These are phyloP conservation scores for Nakazawaea siamensis DNA, from an alignment of 805 yeast species.

Conservation along the genomic window DNA sequence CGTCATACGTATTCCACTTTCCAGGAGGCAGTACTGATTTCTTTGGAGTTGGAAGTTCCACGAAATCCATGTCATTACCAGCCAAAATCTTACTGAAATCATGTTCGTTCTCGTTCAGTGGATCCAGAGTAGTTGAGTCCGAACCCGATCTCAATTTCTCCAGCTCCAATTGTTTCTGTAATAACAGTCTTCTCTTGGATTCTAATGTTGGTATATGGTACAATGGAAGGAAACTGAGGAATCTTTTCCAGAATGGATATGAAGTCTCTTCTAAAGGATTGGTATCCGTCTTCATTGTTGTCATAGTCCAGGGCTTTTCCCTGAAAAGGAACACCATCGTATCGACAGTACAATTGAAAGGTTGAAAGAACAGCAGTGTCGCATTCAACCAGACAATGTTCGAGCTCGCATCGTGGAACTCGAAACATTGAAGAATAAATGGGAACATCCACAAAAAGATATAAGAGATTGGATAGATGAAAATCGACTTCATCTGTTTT, in stretches of 20 bases:
- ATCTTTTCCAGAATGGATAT: conserved; percentile 31
- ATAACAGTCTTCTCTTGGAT: not conserved
- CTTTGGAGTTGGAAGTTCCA: conserved; percentile 13
- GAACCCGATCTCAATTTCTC: conserved; percentile 2
- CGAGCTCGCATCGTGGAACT: conserved; percentile 44
- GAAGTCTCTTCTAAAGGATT: conserved; percentile 16
- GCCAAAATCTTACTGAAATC: conserved; percentile 30
- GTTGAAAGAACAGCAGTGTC: conserved; percentile 70
- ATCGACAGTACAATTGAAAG: conserved; percentile 74
- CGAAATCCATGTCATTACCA: conserved; percentile 14
- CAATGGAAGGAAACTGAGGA: conserved; percentile 33
- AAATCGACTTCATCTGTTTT: conserved; percentile 71
- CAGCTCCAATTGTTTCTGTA: conserved; percentile 1
- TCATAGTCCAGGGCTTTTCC: conserved; percentile 67
- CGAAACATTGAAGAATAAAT: conserved; percentile 45
- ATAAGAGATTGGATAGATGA: conserved; percentile 80
- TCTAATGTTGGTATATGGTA: conserved; percentile 29
- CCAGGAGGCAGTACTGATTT: not conserved
- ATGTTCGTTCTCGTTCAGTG: conserved; percentile 15
- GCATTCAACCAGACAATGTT: conserved; percentile 49
- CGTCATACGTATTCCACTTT: not conserved
- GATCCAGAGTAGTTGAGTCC: not conserved
- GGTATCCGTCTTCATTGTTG: conserved; percentile 17
- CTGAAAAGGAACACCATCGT: conserved; percentile 65
- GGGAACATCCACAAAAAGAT: conserved; percentile 80